phyloP scores from a whole-genome alignment of 192 early-diverging fungal species.

The Mycoemilia scoparia region DNA sequence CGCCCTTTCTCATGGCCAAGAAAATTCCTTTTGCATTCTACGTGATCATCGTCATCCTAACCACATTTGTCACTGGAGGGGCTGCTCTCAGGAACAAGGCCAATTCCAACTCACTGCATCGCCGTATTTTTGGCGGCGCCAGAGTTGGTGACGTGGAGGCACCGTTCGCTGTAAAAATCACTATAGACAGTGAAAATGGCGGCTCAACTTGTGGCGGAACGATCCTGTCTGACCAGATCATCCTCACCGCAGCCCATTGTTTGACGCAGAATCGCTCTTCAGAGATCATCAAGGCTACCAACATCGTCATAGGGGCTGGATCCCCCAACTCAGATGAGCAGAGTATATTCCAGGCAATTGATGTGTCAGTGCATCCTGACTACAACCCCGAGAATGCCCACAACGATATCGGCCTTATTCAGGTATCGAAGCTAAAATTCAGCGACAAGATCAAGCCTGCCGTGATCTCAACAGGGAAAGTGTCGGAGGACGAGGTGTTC shows the following conservation, averaged over 20 bases:
- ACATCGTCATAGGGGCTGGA: constrained; percentile 13
- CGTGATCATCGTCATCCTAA: too few species aligned
- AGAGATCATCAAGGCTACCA: too few species aligned
- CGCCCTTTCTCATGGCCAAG: too few species aligned
- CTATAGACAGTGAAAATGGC: not conserved
- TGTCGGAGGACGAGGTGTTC: constrained; percentile 18
- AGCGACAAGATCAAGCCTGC: constrained; percentile 8
- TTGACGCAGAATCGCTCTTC: constrained; percentile 9
- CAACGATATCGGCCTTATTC: constrained; percentile 30
- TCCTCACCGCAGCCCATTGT: constrained; percentile 33
- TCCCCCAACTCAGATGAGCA: constrained; percentile 14
- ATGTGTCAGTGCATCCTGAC: constrained; percentile 23
- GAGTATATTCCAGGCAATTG: constrained; percentile 7
- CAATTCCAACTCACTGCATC: too few species aligned
- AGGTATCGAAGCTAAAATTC: constrained; percentile 5
- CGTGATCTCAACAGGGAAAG: constrained; percentile 4
- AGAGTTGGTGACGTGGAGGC: too few species aligned
- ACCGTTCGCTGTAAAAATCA: not conserved
- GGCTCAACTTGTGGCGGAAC: constrained; percentile 21
- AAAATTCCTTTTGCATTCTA: too few species aligned
- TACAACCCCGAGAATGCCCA: constrained; percentile 24
- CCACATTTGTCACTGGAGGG: too few species aligned
- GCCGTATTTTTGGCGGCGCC: too few species aligned
- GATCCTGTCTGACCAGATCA: constrained; percentile 21
- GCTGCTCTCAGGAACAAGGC: too few species aligned